Evolutionary conservation across 495 filamentous ascomycete species (phyloP), one percentile per base, ranked within the genome.

Genomic region (Choiromyces venosus): DNA sequence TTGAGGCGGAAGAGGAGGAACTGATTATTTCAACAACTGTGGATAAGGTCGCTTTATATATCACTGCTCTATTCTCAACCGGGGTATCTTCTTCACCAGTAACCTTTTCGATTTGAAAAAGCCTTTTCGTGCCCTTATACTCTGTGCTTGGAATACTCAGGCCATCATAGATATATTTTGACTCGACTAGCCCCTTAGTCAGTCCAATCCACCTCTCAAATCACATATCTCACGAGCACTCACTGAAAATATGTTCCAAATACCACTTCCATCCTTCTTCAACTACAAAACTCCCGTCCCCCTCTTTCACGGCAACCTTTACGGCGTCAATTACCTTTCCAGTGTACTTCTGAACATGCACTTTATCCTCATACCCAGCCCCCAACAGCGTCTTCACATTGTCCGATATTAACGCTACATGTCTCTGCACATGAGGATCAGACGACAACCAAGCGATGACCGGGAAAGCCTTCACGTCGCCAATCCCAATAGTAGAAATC

Each of bases 261-360:
- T 85, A 85, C 86, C 89, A 90, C 76, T 86, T 86, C 91, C 91
- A 93, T 74, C 87, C 84, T 29, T 83, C 78, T 70, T 82, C 83
- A 42, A 73, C 67, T 38, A 83, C 67, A 68, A 75, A 82, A 16
- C 85, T 84, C 36, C 82, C 40, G 65, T 85, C 81, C 0, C 85
- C 82, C 72, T 91, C 89, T 42, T 80, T 81, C 6, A 92, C 74
- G 5, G 80, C 78, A 39, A 91, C 82, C 5, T 79, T 79, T 40
- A 83, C 79, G 65, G 86, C 85, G 36, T 85, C 82, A 36, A 82
- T 79, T 46, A 76, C 68, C 33, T 70, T 64, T 46, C 65, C 72
- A 19, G 42, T 72, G 70, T 81, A 81, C 68, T 72, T 78, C 61
- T 66, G 66, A 29, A 81, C 44, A 19, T 71, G 36, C 29, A 81